Percentiles rank a stretch among this genome's conserved stretches.
phyloP scores from a whole-genome alignment of 2,329 filamentous ascomycete species.

The Aspergillus sp. region DNA sequence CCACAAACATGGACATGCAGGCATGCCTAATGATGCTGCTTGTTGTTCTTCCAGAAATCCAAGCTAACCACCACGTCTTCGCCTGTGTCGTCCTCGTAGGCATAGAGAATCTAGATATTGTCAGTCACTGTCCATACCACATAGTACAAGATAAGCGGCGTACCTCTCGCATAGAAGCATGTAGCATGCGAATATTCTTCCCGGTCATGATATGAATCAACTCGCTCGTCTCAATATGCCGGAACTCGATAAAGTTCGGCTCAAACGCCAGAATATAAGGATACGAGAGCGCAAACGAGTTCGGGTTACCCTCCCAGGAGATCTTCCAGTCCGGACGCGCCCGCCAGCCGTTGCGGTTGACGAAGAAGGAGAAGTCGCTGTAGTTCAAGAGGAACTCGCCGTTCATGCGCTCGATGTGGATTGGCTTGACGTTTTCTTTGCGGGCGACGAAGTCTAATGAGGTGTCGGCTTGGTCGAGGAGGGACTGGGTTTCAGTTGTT shows the following conservation, averaged over 20 bases:
- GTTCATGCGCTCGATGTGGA: constrained; percentile 95
- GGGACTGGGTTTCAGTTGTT: constrained; percentile 95
- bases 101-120: constrained; percentile 80
- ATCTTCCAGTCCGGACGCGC: constrained; percentile 96
- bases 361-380: constrained; percentile 98
- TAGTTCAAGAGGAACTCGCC: constrained; percentile 98
- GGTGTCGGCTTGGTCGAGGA: constrained; percentile 96
- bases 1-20: constrained; percentile 6
- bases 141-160: constrained; percentile 35
- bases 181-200: constrained; percentile 96
- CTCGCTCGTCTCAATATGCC: constrained; percentile 90
- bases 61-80: constrained; percentile 93
- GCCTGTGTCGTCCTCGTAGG: constrained; percentile 93
- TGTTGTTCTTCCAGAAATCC: constrained; percentile 82
- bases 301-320: constrained; percentile 93
- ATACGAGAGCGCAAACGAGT: constrained; percentile 90
- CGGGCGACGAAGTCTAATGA: constrained; percentile 95
- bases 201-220: constrained; percentile 93
- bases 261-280: constrained; percentile 98
- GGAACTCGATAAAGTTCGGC: constrained; percentile 94
- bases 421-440: constrained; percentile 90
- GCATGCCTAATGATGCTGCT: constrained; percentile 38
- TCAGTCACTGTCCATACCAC: constrained; percentile 25
- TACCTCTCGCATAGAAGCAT: constrained; percentile 96
- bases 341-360: constrained; percentile 97